Evolutionary conservation across 768 basidiomycete species (phyloP), one percentile per base, ranked within the genome.

Genomic region (Gymnopilus junonius): DNA sequence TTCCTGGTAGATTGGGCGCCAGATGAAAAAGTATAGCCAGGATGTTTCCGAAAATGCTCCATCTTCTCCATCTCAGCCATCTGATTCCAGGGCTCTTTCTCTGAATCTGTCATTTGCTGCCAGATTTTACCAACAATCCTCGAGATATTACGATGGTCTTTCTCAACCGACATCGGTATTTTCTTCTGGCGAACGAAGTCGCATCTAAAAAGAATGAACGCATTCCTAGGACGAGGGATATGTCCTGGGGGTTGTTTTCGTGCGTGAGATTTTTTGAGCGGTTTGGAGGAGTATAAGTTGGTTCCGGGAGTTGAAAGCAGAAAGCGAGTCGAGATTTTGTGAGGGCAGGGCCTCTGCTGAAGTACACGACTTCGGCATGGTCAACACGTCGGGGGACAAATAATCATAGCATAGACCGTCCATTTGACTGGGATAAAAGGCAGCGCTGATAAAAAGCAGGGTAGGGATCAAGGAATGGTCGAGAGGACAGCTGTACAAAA

Each of bases 131-230:
- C 91, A 0, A 86, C 89, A 59, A 88, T 85, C 55, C 87, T 82
- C 3, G 85, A 87, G 56, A 92, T 83, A 67, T 90, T 89, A 61
- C 86, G 83, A 70, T 92, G 89, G 67, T 91, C 84, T 15, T 80
- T 80, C 71, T 90, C 87, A 2, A 86, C 82, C 42, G 77, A 74
- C 10, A 77, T 71, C 0, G 88, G 85, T 50, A 85, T 78, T 63
- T 85, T 82, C 57, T 86, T 81, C 64, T 89, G 85, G 53, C 85
- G 82, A 15, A 90, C 86, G 57, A 91, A 87, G 70, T 92, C 86
- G 70, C 86, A 90, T 42, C 92, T 83, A 71, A 91, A 93, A 64
- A 93, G 83, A 66, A 93, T 92, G 75, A 93, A 93, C 0, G 91
- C 87, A 73, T 93, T 93, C 15, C 87, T 79, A 0, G 91, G 90